Evolutionary conservation across 176 grass and related monocot species (phyloP).

Genomic region (Ensete ventricosum): DNA sequence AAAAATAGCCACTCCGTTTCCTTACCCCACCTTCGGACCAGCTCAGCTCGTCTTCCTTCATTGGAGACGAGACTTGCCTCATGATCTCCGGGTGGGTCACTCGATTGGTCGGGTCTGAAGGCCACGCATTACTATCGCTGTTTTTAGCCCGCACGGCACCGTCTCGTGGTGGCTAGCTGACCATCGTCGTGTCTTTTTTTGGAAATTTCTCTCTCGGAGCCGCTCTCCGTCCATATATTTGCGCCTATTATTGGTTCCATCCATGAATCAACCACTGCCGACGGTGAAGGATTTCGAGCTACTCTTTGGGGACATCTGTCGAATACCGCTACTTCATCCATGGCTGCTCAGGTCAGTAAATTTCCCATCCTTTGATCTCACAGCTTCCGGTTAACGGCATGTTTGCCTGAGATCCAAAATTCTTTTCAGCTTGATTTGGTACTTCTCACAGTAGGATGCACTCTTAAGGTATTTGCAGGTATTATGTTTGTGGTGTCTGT

Average conservation of each 20-base stretch:
- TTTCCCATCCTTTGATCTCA: background rate
- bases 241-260: background rate
- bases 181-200: background rate
- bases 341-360: background rate
- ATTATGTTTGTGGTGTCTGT: too few relatives aligned
- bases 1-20: too few relatives aligned
- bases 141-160: background rate
- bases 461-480: too few relatives aligned
- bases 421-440: too few relatives aligned
- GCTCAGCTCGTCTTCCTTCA: background rate
- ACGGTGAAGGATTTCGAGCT: background rate
- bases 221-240: background rate
- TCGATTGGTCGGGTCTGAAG: background rate
- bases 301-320: background rate
- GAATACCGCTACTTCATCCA: background rate
- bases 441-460: too few relatives aligned
- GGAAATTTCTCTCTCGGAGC: background rate
- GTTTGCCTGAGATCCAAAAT: too few relatives aligned
- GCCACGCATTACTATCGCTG: background rate
- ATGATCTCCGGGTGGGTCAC: background rate
- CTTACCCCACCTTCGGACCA: too few relatives aligned
- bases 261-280: background rate
- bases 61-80: background rate
- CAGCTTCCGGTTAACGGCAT: too few relatives aligned
- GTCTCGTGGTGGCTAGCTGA: background rate